Evolutionary conservation across 2,329 filamentous ascomycete genomes (phyloP).

Genomic region (Pestalotiopsis sp.): DNA sequence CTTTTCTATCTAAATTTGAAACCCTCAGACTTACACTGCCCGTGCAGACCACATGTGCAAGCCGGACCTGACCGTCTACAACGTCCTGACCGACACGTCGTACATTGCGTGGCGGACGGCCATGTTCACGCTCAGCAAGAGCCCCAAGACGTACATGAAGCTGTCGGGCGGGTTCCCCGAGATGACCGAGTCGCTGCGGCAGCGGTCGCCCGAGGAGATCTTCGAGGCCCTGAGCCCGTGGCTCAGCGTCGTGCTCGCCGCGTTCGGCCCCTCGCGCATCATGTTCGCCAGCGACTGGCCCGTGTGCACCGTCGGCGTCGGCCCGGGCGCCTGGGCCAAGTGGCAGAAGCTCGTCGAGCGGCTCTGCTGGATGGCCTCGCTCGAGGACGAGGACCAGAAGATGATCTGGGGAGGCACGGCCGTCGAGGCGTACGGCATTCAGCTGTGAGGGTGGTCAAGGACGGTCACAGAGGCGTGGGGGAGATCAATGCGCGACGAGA

Average conservation of each 20-base stretch:
- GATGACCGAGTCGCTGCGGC: conserved; percentile 62
- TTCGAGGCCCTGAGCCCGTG: conserved; percentile 70
- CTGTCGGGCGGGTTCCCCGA: conserved; percentile 87
- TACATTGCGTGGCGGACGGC: conserved; percentile 72
- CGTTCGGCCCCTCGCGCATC: conserved; percentile 72
- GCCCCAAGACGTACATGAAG: conserved; percentile 79
- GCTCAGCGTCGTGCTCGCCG: conserved; percentile 71
- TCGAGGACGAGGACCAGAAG: conserved; percentile 63
- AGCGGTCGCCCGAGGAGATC: conserved; percentile 55
- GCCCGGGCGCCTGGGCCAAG: conserved; percentile 66
- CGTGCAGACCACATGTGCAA: conserved; percentile 86
- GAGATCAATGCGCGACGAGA: not conserved
- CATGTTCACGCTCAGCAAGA: conserved; percentile 69
- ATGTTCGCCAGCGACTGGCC: conserved; percentile 98
- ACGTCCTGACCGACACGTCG: conserved; percentile 53
- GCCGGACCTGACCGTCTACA: conserved; percentile 72
- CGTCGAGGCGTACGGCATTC: conserved; percentile 67
- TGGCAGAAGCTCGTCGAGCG: conserved; percentile 75
- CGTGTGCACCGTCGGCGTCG: conserved; percentile 73
- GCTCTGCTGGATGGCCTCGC: conserved; percentile 64
- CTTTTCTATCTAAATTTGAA: too few species aligned
- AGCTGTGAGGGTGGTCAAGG: conserved; percentile 14
- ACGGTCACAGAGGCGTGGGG: not conserved
- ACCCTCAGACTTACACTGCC: not conserved
- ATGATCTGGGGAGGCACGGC: conserved; percentile 77